Base-by-base conservation (phyloP, 176 grass and related monocot genomes). In the Guadua angustifolia region DNA sequence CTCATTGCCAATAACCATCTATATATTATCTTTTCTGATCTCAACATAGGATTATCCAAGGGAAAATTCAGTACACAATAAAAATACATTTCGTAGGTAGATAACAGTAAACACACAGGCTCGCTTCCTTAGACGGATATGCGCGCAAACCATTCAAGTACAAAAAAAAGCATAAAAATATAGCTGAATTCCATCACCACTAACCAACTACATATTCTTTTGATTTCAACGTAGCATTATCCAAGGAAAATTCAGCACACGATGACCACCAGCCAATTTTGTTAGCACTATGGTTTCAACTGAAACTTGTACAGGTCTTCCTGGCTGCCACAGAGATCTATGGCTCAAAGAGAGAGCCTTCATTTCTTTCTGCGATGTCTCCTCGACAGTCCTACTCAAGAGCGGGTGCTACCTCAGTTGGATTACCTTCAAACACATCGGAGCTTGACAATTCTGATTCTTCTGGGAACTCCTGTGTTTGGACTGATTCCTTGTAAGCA, bases 371-470 rank as follows among this genome's bases (percentile, higher is more conserved):
- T 1, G 0, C 1, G 2, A 58, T 67, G 36, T 47, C 35, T 77
- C 50, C 35, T 72, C 5, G 7, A 39, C 3, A 15, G 16, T 56
- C 79, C 88, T 99, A 99, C 86, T 99, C 93, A 32, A 95, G 74
- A 83, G 85, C 40, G 33, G 93, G 96, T 49, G 93, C 96, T 50
- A 90, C 96, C 87, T 99, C 96, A 33, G 96, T 99, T 40, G 96
- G 96, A 71, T 99, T 99, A 36, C 89, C 93, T 79, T 99, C 96
- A 47, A 99, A 99, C 50, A 99, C 93, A n/a, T 99, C 96, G 13
- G 88, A 71, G 33, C 85, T 36, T 40, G 96, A 95, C 63, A 89
- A 89, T 57, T 99, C 93, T n/a, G 96, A 75, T 44, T 94, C 93
- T 73, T 99, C 91, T 18, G 94, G 80, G 77, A 99, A 90, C 84